Base-by-base conservation (phyloP, 345 rosid genomes). In the Geranium rotundifolium region DNA sequence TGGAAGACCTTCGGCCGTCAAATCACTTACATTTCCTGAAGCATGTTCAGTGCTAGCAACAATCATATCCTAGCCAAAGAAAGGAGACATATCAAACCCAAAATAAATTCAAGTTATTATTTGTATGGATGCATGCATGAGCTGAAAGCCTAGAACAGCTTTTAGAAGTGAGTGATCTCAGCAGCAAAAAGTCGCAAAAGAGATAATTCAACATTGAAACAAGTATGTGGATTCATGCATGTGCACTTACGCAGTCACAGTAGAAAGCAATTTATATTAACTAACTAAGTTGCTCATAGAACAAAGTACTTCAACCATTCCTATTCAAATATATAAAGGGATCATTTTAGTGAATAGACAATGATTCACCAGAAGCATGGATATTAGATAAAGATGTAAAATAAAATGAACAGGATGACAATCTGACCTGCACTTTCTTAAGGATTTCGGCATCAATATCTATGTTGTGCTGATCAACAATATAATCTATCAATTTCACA, bases 391-490 rank as follows among this genome's bases (percentile, higher is more conserved):
- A 10, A 46, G 3, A 46, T 46, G 52, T 46, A 46, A 46, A 46
- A 46, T 10, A 46, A 46, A 46, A 46, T 14, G 8, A 14, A 46
- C 17, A 64, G 54, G 7, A 29, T 58, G 56, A 71, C 10, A 73
- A 62, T 73, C 52, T 12, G 16, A 89, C 98, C 93, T 89, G 87
- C n/a, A 79, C 88, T 83, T 74, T 87, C 72, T 75, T 87, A 69
- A 85, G 68, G 92, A 89, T 87, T 75, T 72, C 84, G 54, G 86
- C 60, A 59, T 92, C 96, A 59, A 92, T 52, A 59, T 92, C 96
- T 27, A 92, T 89, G 71, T 85, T 67, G 72, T 92, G 95, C 64
- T 77, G 77, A 19, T 92, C 96, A 56, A 92, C 85, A 6, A 89
- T 89, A 73, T 78, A 66, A 71, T 92, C 98, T 79, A 87, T 79